Conservation (phyloP, 108 stramenopile species). For the Cafeteria roenbergensis region DNA sequence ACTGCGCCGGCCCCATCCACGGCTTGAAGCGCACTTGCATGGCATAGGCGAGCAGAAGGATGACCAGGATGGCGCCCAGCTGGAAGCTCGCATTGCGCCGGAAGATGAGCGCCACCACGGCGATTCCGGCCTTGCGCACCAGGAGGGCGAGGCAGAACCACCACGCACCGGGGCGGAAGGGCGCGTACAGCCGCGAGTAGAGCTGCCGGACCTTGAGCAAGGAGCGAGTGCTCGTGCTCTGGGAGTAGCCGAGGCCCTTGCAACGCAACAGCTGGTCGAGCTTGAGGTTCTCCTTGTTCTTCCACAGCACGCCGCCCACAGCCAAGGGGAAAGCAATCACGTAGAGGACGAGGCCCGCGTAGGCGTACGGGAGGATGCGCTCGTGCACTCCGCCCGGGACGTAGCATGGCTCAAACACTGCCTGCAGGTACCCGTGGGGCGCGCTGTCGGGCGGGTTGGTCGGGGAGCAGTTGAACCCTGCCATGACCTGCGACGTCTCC, state of each 20-base stretch:
- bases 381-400: neutral
- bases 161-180: constrained; percentile 2
- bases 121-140: constrained; percentile 6
- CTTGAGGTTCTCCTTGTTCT: constrained; percentile 5
- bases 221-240: neutral
- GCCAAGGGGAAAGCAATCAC: neutral
- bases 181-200: neutral
- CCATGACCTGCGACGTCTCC: neutral
- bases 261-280: constrained; percentile 12
- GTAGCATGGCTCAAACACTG: neutral
- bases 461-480: neutral
- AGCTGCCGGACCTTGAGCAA: constrained; percentile 6
- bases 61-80: too few species aligned
- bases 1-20: too few species aligned
- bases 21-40: too few species aligned
- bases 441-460: neutral
- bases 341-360: neutral
- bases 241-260: neutral
- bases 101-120: constrained; percentile 5
- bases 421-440: neutral
- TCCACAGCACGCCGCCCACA: neutral
- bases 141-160: neutral
- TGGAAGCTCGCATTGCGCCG: too few species aligned
- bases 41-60: too few species aligned
- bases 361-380: neutral